phyloP scores from a whole-genome alignment of 2,329 filamentous ascomycete genomes.

The Aaosphaeria pasadenensis region DNA sequence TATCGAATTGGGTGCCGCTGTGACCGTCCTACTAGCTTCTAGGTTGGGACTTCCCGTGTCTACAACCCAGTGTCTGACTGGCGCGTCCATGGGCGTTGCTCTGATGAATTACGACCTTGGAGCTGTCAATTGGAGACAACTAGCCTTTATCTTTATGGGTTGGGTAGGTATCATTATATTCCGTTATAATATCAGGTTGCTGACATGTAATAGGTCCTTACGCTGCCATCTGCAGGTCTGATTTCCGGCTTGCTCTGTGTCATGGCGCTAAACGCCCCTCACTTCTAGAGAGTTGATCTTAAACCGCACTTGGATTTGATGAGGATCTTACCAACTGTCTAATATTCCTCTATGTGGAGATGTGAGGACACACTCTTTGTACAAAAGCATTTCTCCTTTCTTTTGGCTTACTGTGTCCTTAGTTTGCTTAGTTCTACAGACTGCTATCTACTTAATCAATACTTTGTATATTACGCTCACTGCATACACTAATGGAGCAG shows the following conservation, averaged over 20 bases:
- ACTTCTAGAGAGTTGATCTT: too few species aligned
- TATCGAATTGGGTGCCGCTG: slow-evolving; percentile 44
- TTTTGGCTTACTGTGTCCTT: too few species aligned
- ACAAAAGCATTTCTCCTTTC: too few species aligned
- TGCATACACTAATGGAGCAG: too few species aligned
- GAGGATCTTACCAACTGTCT: too few species aligned
- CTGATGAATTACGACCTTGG: slow-evolving; percentile 31
- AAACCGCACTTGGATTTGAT: too few species aligned
- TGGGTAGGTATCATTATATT: slow-evolving; percentile 31
- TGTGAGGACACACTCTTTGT: too few species aligned
- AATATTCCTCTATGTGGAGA: too few species aligned
- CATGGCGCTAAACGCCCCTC: slow-evolving; percentile 43
- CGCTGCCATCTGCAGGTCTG: slow-evolving; percentile 40
- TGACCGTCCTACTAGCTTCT: slow-evolving; percentile 63
- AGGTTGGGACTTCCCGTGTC: slow-evolving; percentile 61
- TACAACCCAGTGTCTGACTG: slow-evolving; percentile 56
- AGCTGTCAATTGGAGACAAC: slow-evolving; percentile 45
- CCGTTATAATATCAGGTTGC: background rate
- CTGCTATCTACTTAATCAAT: too few species aligned
- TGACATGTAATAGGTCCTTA: slow-evolving; percentile 16
- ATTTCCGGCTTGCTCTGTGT: slow-evolving; percentile 39
- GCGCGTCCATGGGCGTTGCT: slow-evolving; percentile 22
- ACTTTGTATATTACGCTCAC: too few species aligned
- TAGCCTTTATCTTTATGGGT: slow-evolving; percentile 40
- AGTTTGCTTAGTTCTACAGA: too few species aligned